Evolutionary conservation across 805 yeast species (phyloP).

Genomic region (Saturnispora sanitii): DNA sequence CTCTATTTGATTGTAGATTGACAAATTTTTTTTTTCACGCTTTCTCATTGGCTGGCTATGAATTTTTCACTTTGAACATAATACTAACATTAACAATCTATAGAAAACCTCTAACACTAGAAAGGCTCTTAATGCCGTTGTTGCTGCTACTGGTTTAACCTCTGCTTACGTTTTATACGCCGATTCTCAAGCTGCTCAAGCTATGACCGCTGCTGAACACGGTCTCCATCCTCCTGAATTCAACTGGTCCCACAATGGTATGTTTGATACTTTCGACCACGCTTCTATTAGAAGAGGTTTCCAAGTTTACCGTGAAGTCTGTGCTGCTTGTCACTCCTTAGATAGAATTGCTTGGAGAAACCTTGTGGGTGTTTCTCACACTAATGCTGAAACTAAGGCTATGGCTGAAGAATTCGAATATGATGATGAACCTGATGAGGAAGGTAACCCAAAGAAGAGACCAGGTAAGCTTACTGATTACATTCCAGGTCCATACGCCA

Average conservation of each 20-base stretch:
- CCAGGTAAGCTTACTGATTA: conserved; percentile 95
- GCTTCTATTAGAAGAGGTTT: conserved; percentile 96
- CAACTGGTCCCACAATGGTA: conserved; percentile 91
- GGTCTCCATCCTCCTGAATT: conserved; percentile 93
- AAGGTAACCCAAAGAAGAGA: conserved; percentile 96
- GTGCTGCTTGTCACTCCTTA: conserved; percentile 97
- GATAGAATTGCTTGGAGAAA: conserved; percentile 98
- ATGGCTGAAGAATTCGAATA: conserved; percentile 96
- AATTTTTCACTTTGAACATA: not conserved
- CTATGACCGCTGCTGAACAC: conserved; percentile 98
- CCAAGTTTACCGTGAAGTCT: conserved; percentile 97
- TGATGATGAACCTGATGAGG: conserved; percentile 92
- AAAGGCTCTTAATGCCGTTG: conserved; percentile 50
- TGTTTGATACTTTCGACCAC: conserved; percentile 86
- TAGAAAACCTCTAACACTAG: conserved; percentile 32
- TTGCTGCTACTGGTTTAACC: conserved; percentile 66
- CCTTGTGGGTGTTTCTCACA: conserved; percentile 92
- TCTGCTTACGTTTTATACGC: conserved; percentile 76
- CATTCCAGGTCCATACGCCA: conserved; percentile 90
- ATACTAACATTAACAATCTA: conserved; percentile 15
- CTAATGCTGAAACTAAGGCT: conserved; percentile 78
- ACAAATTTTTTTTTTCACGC: conserved; percentile 22
- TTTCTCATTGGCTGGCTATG: conserved; percentile 19
- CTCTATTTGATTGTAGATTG: not conserved
- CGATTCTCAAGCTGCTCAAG: conserved; percentile 79